Conservation (phyloP, 2,329 filamentous ascomycete genomes). For the Pestalotiopsis sp. region DNA sequence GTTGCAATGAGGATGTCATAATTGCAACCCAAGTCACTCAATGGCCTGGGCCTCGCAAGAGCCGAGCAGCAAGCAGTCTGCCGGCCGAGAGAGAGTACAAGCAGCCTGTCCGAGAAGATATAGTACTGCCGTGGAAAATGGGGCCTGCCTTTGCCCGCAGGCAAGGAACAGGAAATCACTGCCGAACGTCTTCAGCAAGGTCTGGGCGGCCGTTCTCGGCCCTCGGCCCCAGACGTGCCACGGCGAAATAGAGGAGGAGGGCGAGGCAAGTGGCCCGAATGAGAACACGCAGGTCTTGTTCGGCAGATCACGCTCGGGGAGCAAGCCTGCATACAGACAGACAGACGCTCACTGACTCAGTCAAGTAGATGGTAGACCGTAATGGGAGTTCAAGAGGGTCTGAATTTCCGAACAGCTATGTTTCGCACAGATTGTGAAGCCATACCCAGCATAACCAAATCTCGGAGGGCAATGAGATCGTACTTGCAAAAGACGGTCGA, state of each 20-base stretch:
- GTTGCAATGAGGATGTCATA: conserved; percentile 27
- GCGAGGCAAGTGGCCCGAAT: background rate
- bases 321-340: background rate
- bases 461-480: background rate
- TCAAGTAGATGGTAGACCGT: background rate
- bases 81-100: background rate
- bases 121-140: background rate
- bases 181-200: background rate
- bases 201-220: background rate
- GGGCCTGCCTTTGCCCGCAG: background rate
- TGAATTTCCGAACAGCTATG: conserved; percentile 2
- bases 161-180: conserved; percentile 3
- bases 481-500: background rate
- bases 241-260: background rate
- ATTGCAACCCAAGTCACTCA: conserved; percentile 13
- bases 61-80: conserved; percentile 3
- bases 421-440: background rate
- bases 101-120: background rate
- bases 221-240: background rate
- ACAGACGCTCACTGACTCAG: background rate
- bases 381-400: background rate
- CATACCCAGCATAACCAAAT: background rate
- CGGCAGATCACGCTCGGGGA: background rate
- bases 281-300: background rate
- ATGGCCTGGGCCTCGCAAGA: background rate